These are phyloP conservation scores for Marasmius sp. DNA, from an alignment of 1,284 basidiomycete species.

Conservation along the genomic window DNA sequence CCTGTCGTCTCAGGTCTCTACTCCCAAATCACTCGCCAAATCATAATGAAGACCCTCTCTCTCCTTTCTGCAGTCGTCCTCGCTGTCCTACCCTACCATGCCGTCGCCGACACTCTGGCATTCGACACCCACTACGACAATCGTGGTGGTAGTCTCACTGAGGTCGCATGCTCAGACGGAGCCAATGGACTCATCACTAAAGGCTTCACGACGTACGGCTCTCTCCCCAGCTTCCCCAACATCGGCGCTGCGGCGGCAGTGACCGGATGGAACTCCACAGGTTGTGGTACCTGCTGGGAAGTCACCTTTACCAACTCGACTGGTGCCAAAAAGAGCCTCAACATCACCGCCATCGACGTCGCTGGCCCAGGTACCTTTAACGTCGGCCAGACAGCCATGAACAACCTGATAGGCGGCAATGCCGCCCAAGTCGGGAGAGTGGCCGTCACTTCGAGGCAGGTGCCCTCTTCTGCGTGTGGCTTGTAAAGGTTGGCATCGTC, in stretches of 20 bases:
- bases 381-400: conserved; percentile 37
- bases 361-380: conserved; percentile 31
- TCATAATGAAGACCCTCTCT: conserved; percentile 6
- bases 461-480: conserved; percentile 30
- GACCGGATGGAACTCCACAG: conserved; percentile 31
- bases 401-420: conserved; percentile 33
- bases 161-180: conserved; percentile 55
- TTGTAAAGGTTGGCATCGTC: conserved; percentile 12
- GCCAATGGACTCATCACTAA: conserved; percentile 43
- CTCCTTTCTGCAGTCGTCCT: conserved; percentile 1
- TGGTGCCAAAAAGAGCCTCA: conserved; percentile 25
- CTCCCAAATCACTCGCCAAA: too few relatives aligned
- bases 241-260: conserved; percentile 36
- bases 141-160: conserved; percentile 27
- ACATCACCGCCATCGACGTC: conserved; percentile 35
- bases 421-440: conserved; percentile 33
- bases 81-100: background rate
- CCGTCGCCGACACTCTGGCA: conserved; percentile 33
- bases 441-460: conserved; percentile 28
- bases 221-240: conserved; percentile 41
- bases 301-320: conserved; percentile 27
- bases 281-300: conserved; percentile 40
- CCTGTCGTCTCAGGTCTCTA: too few relatives aligned
- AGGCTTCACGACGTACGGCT: conserved; percentile 38
- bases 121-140: conserved; percentile 46